A percentile compares a stretch with the other conserved stretches of the same genome.
Conservation (phyloP, 176 grass and related monocot species). For the Luzula sylvatica region DNA sequence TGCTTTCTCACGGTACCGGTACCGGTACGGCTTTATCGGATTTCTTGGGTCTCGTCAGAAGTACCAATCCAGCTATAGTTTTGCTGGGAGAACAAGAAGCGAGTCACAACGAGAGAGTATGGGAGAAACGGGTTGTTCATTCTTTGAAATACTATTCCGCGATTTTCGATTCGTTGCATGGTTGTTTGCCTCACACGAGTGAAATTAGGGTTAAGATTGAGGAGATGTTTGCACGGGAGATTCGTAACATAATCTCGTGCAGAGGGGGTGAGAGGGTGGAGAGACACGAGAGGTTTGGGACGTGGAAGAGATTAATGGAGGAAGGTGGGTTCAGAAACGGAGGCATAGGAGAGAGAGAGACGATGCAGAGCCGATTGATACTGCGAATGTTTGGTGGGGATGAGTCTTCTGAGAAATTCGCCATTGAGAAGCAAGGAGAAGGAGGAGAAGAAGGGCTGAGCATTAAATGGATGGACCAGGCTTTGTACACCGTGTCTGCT, state of each 20-base stretch:
- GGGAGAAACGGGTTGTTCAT: conserved; percentile 56
- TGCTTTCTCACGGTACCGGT: conserved; percentile 38
- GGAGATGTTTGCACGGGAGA: conserved; percentile 87
- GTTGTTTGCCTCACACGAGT: conserved; percentile 29
- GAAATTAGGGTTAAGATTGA: conserved; percentile 56
- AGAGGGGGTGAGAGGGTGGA: conserved; percentile 56
- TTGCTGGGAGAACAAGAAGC: conserved; percentile 73
- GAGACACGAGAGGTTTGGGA: conserved; percentile 58
- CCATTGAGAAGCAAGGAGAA: conserved; percentile 39
- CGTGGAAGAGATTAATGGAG: conserved; percentile 64
- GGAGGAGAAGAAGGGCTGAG: conserved; percentile 55
- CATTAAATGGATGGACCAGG: conserved; percentile 56
- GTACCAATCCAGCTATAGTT: conserved; percentile 50
- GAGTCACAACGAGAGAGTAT: conserved; percentile 32
- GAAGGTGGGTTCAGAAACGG: conserved; percentile 54
- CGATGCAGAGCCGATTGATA: conserved; percentile 68
- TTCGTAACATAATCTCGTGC: conserved; percentile 70
- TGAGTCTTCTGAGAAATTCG: conserved; percentile 43
- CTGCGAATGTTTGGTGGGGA: conserved; percentile 65
- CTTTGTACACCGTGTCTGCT: conserved; percentile 81
- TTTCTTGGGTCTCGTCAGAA: conserved; percentile 56
- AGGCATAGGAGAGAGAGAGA: conserved; percentile 67
- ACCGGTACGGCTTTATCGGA: conserved; percentile 36
- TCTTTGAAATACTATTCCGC: conserved; percentile 62
- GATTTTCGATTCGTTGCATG: conserved; percentile 58